Conservation (phyloP, 2,329 filamentous ascomycete genomes). For the Xenosphaeropsis pyriputrescens region DNA sequence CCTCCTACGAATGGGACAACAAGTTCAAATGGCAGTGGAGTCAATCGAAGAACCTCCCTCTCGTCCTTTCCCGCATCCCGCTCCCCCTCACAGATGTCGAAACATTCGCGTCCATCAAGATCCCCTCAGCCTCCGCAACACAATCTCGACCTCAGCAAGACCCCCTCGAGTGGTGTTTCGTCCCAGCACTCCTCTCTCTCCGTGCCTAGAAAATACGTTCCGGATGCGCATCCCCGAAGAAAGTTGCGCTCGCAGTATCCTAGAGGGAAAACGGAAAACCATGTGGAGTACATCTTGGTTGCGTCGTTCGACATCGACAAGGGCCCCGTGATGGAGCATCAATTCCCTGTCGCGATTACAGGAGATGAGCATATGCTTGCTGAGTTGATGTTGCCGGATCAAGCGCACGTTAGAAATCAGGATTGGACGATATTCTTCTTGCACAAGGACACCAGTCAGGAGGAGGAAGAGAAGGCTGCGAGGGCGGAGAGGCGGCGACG, state of each 20-base stretch:
- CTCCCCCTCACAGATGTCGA: conserved; percentile 41
- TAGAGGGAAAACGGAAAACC: conserved; percentile 62
- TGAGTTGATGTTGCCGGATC: conserved; percentile 95
- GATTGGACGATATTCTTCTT: conserved; percentile 99
- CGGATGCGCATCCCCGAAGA: conserved; percentile 33
- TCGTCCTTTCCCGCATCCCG: conserved; percentile 46
- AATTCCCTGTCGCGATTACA: conserved; percentile 88
- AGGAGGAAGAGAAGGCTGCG: conserved; percentile 64
- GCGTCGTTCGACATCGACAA: conserved; percentile 95
- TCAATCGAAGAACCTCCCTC: conserved; percentile 38
- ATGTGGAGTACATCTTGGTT: conserved; percentile 97
- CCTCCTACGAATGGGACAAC: conserved; percentile 22
- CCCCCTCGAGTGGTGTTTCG: conserved; percentile 40
- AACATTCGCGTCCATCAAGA: conserved; percentile 32
- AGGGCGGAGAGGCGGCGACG: conserved; percentile 36
- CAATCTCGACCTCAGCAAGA: conserved; percentile 41
- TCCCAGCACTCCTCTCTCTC: conserved; percentile 47
- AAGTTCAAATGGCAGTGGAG: conserved; percentile 17
- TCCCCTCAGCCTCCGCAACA: conserved; percentile 33
- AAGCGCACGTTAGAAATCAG: conserved; percentile 85
- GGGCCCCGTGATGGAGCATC: conserved; percentile 95
- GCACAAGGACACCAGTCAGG: conserved; percentile 81
- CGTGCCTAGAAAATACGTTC: conserved; percentile 31
- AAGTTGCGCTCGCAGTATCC: conserved; percentile 64
- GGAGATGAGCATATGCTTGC: conserved; percentile 97